A percentile compares a stretch with the other conserved stretches of the same genome.
Conservation (phyloP, 805 yeast genomes). For the Komagataella pseudopastoris region DNA sequence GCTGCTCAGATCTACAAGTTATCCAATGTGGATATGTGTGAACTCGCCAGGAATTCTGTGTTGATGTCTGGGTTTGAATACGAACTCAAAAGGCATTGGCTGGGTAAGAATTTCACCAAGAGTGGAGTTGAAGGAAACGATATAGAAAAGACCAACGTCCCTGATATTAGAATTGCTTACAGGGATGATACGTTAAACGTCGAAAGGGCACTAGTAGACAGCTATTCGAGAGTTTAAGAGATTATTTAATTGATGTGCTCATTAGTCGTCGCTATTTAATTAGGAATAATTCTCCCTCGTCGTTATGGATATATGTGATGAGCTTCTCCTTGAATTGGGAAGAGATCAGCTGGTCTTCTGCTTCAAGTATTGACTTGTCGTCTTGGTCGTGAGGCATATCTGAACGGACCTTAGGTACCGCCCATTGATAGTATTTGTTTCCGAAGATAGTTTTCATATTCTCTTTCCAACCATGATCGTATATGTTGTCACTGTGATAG, state of each 20-base stretch:
- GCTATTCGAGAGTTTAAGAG: constrained; percentile 26
- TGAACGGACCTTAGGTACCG: neutral
- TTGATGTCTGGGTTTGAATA: constrained; percentile 90
- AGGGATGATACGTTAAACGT: constrained; percentile 69
- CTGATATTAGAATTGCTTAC: constrained; percentile 73
- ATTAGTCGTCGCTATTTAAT: neutral
- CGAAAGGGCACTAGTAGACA: constrained; percentile 55
- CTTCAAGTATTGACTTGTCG: neutral
- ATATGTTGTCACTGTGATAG: neutral
- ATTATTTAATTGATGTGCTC: neutral
- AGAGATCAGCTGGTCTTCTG: neutral
- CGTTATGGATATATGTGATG: neutral
- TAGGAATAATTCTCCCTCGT: neutral
- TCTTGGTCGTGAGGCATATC: neutral
- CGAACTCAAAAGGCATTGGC: constrained; percentile 80
- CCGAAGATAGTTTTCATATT: neutral
- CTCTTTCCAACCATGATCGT: neutral
- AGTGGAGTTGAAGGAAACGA: constrained; percentile 74
- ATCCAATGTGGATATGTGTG: constrained; percentile 95
- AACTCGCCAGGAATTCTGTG: constrained; percentile 86
- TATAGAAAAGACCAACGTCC: constrained; percentile 90
- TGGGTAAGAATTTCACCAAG: constrained; percentile 48
- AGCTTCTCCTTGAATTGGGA: neutral
- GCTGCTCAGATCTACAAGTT: constrained; percentile 96
- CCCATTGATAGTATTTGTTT: neutral